A percentile compares a stretch with the other conserved stretches of the same genome.
These are phyloP conservation scores for Botrytis squamosa DNA, from an alignment of 2,329 filamentous ascomycete species.

Conservation along the genomic window DNA sequence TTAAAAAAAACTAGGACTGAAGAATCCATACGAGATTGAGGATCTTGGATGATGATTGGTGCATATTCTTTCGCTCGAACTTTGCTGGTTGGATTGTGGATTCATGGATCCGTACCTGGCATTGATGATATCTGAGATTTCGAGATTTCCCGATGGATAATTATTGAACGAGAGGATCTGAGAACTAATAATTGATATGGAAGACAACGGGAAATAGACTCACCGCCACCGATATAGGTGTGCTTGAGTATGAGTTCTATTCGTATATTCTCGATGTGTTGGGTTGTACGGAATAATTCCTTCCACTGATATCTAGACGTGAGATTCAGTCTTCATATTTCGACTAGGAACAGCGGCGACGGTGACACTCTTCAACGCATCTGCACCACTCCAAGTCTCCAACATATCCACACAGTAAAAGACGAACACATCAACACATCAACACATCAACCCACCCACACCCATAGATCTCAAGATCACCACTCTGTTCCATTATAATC, in stretches of 20 bases:
- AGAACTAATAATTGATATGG: background rate
- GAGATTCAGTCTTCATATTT: background rate
- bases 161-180: slow-evolving; percentile 3
- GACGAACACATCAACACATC: background rate
- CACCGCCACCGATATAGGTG: background rate
- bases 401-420: background rate
- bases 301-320: background rate
- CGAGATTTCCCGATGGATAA: slow-evolving; percentile 14
- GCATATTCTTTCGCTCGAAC: background rate
- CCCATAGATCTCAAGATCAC: background rate
- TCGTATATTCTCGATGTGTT: background rate
- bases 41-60: background rate
- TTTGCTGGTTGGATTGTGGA: background rate
- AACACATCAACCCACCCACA: background rate
- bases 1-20: background rate
- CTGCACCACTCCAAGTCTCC: background rate
- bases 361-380: background rate
- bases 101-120: slow-evolving; percentile 7
- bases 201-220: background rate
- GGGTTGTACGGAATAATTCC: background rate
- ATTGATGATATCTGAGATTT: slow-evolving; percentile 12
- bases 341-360: background rate
- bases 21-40: background rate
- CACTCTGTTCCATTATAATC: background rate
- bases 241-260: background rate